Base-by-base conservation (phyloP, 345 rosid species). In the Noccaea caerulescens region DNA sequence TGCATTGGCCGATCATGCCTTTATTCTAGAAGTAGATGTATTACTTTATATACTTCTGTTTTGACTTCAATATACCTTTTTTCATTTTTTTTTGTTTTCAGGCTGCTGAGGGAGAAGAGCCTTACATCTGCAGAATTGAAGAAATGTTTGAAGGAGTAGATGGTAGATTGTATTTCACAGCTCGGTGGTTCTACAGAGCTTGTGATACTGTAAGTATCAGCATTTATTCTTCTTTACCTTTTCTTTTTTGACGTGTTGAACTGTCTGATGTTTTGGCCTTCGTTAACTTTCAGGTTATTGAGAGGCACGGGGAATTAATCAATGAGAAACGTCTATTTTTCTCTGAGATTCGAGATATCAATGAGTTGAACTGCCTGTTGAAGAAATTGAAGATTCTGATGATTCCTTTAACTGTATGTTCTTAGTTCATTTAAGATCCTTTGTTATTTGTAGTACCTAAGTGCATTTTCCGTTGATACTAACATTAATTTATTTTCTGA, bases 111-210 rank as follows among this genome's bases (percentile, higher is more conserved):
- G 93, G 78, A 2, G 72, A 72, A 3, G 82, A 80, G 3, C 56
- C 67, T 6, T 83, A 74, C 58, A 81, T 86, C 2, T 84, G 96
- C 41, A 82, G 75, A 46, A 85, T 90, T 10, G 75, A 83, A 2
- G 96, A 92, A 51, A 73, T 90, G 75, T 92, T 86, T 50, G 86
- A 92, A 61, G 83, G 77, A 0, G 37, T 39, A 20, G 86, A 84
- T 38, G 87, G 88, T 4, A 6, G 41, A 0, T 66, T 44, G 0
- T 76, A 87, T 58, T 88, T 88, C 20, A 76, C 85, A 10, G 91
- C 91, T 4, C 98, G 83, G 14, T 92, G 98, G 98, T 92, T 59
- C 50, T 92, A 92, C 20, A 73, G 94, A 53, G 90, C 91, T 10
- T 34, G 4, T 41, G 98, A 92, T 47, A 89, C 96, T 2, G 94